Conservation (phyloP, 495 filamentous ascomycete species). For the Hypoxylon lenormandii region DNA sequence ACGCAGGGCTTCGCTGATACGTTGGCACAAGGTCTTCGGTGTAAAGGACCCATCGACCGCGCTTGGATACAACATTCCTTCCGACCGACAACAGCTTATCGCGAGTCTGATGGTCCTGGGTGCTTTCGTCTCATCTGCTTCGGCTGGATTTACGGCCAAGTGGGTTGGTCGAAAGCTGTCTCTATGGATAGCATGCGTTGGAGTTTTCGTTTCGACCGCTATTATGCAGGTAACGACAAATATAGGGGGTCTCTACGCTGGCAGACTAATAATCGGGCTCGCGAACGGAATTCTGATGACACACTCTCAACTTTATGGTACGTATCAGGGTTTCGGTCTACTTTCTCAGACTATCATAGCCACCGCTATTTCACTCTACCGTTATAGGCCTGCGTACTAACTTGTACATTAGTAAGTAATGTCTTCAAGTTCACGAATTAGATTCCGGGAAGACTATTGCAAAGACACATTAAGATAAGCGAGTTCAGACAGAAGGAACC, state of each 20-base stretch:
- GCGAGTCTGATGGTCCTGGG: slow-evolving; percentile 71
- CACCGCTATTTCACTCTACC: not conserved
- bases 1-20: slow-evolving; percentile 8
- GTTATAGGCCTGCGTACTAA: not conserved
- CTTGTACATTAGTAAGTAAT: slow-evolving; percentile 17
- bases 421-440: not conserved
- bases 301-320: slow-evolving; percentile 68
- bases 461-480: too few relatives aligned
- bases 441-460: too few relatives aligned
- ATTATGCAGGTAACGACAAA: slow-evolving; percentile 68
- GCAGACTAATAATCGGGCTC: slow-evolving; percentile 67
- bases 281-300: slow-evolving; percentile 71
- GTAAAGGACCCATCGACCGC: slow-evolving; percentile 56
- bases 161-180: slow-evolving; percentile 61
- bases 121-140: slow-evolving; percentile 68
- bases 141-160: slow-evolving; percentile 64
- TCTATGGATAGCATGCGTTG: slow-evolving; percentile 63
- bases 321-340: not conserved
- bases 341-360: not conserved
- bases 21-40: slow-evolving; percentile 54
- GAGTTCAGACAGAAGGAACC: too few relatives aligned
- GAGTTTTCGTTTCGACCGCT: slow-evolving; percentile 64
- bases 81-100: slow-evolving; percentile 67
- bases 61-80: slow-evolving; percentile 67
- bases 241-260: slow-evolving; percentile 67